Evolutionary conservation across 2,329 filamentous ascomycete genomes (phyloP).

Genomic region (Sordariomycetes sp.): DNA sequence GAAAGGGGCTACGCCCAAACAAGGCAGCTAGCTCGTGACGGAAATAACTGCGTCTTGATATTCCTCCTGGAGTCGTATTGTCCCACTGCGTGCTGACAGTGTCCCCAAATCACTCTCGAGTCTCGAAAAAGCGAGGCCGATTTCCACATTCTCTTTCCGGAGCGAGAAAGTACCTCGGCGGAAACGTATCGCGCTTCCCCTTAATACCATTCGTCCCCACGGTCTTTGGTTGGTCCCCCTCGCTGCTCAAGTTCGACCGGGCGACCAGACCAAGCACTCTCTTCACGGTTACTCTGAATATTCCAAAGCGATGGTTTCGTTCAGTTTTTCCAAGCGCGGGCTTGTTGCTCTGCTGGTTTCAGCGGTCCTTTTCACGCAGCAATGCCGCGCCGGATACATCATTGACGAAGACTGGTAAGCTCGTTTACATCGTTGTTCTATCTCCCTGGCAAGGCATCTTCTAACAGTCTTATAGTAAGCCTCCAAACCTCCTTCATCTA

Average conservation of each 20-base stretch:
- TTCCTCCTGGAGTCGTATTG: too few relatives aligned
- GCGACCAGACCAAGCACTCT: neutral
- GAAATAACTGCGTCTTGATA: too few relatives aligned
- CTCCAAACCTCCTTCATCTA: neutral
- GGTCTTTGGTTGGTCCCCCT: neutral
- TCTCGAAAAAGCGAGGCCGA: too few relatives aligned
- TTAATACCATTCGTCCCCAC: neutral
- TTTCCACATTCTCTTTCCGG: too few relatives aligned
- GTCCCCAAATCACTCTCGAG: too few relatives aligned
- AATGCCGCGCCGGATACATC: conserved; percentile 1
- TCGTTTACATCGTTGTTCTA: neutral
- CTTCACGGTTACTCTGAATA: neutral
- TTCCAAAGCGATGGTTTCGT: neutral
- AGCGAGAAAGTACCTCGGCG: too few relatives aligned
- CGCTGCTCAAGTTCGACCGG: neutral
- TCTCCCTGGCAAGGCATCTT: neutral
- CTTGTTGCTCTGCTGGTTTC: neutral
- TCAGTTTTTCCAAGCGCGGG: neutral
- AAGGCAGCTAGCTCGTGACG: too few relatives aligned
- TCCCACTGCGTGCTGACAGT: too few relatives aligned
- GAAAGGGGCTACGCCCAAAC: too few relatives aligned
- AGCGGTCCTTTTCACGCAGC: neutral
- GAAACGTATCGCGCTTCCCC: neutral
- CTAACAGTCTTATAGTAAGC: conserved; percentile 1
- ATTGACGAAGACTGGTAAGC: conserved; percentile 3